A percentile compares a stretch with the other conserved stretches of the same genome.
Evolutionary conservation across 352 stramenopile species (phyloP).

Genomic region (Thraustochytrium sp.): DNA sequence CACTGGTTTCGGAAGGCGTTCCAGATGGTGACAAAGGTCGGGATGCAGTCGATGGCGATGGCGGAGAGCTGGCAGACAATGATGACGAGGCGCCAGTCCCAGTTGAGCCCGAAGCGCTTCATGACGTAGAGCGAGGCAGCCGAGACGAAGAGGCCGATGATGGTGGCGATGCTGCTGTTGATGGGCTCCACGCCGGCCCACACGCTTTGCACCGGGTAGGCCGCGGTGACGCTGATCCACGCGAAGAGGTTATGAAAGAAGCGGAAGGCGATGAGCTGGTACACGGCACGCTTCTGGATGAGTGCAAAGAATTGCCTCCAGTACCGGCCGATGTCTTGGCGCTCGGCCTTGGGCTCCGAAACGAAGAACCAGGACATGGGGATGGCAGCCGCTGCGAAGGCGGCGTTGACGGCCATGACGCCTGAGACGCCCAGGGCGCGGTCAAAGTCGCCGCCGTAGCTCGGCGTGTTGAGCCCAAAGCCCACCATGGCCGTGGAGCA

Average conservation of each 20-base stretch:
- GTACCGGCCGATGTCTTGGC: constrained; percentile 51
- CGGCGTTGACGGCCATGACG: constrained; percentile 54
- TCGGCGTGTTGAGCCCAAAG: constrained; percentile 58
- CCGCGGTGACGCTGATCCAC: not conserved
- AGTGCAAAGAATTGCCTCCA: constrained; percentile 63
- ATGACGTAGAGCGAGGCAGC: not conserved
- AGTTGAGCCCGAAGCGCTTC: constrained; percentile 45
- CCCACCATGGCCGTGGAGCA: constrained; percentile 55
- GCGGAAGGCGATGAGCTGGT: constrained; percentile 58
- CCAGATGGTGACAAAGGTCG: constrained; percentile 58
- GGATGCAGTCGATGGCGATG: constrained; percentile 55
- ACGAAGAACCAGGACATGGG: constrained; percentile 58
- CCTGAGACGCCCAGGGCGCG: constrained; percentile 55
- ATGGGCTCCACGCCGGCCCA: constrained; percentile 31
- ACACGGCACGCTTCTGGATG: constrained; percentile 65
- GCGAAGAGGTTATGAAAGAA: constrained; percentile 59
- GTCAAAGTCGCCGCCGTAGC: constrained; percentile 61
- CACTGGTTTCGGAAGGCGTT: constrained; percentile 59
- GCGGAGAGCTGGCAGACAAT: constrained; percentile 53
- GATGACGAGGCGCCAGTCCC: constrained; percentile 58
- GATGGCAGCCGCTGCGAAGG: constrained; percentile 47
- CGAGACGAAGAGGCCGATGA: not conserved
- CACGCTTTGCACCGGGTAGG: not conserved
- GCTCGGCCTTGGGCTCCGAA: constrained; percentile 55
- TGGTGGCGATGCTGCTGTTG: not conserved